Base-by-base conservation (phyloP, 139 green algal genomes). In the Closterium sp. region DNA sequence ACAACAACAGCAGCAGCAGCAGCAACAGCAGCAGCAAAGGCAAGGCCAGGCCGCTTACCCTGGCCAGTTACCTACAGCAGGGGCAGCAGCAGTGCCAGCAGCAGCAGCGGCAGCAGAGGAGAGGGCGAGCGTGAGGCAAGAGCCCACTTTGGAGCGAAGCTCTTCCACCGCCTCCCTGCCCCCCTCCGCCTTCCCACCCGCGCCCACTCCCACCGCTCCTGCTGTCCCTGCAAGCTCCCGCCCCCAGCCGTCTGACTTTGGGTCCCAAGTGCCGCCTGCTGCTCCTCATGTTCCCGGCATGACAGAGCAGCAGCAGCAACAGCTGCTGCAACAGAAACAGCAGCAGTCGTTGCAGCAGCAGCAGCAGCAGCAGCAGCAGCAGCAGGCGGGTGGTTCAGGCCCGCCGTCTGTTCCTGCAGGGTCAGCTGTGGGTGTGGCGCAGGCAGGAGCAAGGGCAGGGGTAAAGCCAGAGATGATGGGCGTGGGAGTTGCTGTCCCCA, bases 1-100 rank as follows among this genome's bases (percentile, higher is more conserved):
- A 85, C 34, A 87, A 10, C 89, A 91, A 85, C 89, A 91, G 22
- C 29, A 91, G 9, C 89, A 91, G n/a, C n/a, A n/a, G 32, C 34
- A 91, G 27, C 21, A 42, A 29, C 89, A 91, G 9, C 19, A 90
- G 22, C 42, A 91, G 42, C 89, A 91, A 70, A n/a, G 73, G 42
- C 42, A 91, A 70, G 24, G 73, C 27, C 17, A 91, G 31, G 24
- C n/a, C 7, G 2, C 19, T 22, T 79, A 79, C 62, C 62, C 62
- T 79, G 62, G 62, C 62, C 62, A 79, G 10, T 27, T 79, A 91
- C 24, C 42, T 86, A 13, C 42, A 90, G 84, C 42, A 91, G 42
- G 29, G 28, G 88, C 88, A 91, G 88, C 88, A 90, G 88, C 34
- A 79, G 34, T 13, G 87, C 7, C 28, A 31, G 42, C 38, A 22